Conservation (phyloP, 1,284 basidiomycete species). For the Microbotryum saponariae region DNA sequence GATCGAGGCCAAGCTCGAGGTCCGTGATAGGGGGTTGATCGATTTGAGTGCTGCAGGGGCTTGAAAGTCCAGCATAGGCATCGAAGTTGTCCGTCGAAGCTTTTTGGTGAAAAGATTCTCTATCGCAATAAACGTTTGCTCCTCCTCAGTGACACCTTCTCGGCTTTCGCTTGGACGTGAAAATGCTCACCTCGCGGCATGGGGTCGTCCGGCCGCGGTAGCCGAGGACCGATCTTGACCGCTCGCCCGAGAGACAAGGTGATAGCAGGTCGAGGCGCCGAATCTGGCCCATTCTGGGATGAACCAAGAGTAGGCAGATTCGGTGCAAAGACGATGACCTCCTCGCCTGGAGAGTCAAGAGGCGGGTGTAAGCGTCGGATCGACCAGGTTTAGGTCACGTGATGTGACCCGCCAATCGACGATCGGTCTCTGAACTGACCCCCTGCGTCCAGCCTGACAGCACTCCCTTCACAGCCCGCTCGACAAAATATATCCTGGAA, state of each 20-base stretch:
- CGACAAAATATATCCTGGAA: slow-evolving; percentile 27
- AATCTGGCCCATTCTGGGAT: background rate
- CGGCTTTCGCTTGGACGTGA: too few species aligned
- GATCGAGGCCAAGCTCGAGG: slow-evolving; percentile 1
- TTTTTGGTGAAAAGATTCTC: slow-evolving; percentile 28
- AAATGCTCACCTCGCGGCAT: slow-evolving; percentile 21
- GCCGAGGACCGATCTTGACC: background rate
- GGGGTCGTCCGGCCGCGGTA: slow-evolving; percentile 29
- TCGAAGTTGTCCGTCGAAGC: slow-evolving; percentile 24
- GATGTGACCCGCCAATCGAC: background rate
- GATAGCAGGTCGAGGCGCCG: background rate
- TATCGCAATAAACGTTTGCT: background rate
- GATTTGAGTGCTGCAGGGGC: background rate
- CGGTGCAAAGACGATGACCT: slow-evolving; percentile 19
- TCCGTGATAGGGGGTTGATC: background rate
- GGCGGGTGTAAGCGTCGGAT: background rate
- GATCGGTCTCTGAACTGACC: slow-evolving; percentile 2
- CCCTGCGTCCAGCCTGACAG: slow-evolving; percentile 17
- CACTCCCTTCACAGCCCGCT: slow-evolving; percentile 10
- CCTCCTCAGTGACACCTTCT: background rate
- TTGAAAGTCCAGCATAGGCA: slow-evolving; percentile 17
- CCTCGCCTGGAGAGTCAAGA: slow-evolving; percentile 14
- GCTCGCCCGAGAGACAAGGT: slow-evolving; percentile 21
- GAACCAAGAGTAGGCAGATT: background rate
- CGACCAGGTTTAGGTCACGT: background rate